Conservation (phyloP, 2,329 filamentous ascomycete species). For the Knoxdaviesia capensis region DNA sequence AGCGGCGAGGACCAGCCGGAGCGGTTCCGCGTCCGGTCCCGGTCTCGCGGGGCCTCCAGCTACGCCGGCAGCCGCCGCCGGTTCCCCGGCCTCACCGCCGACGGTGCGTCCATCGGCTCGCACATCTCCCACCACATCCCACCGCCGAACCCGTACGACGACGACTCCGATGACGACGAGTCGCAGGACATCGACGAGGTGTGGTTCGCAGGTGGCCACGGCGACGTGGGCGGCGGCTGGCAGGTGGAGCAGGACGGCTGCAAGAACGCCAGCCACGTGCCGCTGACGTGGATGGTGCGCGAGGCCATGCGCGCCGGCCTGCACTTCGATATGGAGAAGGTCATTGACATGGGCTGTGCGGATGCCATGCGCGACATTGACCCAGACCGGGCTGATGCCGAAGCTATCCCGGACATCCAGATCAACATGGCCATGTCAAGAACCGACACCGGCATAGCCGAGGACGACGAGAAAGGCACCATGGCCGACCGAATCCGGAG, state of each 20-base stretch:
- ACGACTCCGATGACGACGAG: constrained; percentile 23
- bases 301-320: constrained; percentile 43
- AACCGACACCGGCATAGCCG: too few relatives aligned
- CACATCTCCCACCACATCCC: constrained; percentile 4
- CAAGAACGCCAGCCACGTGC: constrained; percentile 47
- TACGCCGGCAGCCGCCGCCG: background rate
- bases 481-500: too few relatives aligned
- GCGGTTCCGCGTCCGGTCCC: constrained; percentile 14
- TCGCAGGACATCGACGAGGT: constrained; percentile 61
- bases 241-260: constrained; percentile 23
- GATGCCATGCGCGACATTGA: constrained; percentile 10
- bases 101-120: constrained; percentile 19
- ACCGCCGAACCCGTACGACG: constrained; percentile 13
- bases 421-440: constrained; percentile 11
- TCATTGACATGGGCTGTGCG: constrained; percentile 44
- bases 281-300: constrained; percentile 50
- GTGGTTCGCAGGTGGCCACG: constrained; percentile 64
- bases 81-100: constrained; percentile 20
- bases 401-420: constrained; percentile 13
- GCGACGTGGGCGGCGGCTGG: constrained; percentile 65
- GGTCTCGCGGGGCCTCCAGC: constrained; percentile 6
- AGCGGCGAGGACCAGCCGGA: constrained; percentile 6
- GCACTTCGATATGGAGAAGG: constrained; percentile 46
- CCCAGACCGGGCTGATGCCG: background rate
- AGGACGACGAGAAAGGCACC: too few relatives aligned